Base-by-base conservation (phyloP, 2,329 filamentous ascomycete species). In the Dothiorella sarmentorum region DNA sequence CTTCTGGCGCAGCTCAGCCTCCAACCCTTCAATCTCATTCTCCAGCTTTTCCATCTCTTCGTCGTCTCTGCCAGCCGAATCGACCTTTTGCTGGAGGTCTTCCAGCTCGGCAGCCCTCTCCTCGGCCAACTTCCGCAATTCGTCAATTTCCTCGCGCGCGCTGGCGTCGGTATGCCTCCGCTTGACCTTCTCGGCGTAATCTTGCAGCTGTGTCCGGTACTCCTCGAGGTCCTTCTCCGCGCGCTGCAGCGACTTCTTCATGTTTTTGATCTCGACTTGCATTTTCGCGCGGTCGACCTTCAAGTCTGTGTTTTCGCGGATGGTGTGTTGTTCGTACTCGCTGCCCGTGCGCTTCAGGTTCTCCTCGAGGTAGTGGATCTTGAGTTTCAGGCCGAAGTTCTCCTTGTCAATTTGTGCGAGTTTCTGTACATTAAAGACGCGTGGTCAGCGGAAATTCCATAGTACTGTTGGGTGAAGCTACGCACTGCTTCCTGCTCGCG, bases 361-460 rank as follows among this genome's bases (percentile, higher is more conserved):
- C 66, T 97, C 91, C 72, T 99, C 91, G 58, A 99, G 82, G 71
- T 96, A 99, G 73, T 97, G 91, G 56, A 97, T 96, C 74, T 96
- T 97, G 66, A 97, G 83, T 74, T 97, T 97, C 56, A 99, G 80
- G 22, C 91, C 91, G 70, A 97, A 99, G 70, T 99, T 99, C 70
- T 97, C 94, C 78, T 99, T 99, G 70, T 97, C 91, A 66, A 99
- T 93, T 69, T 90, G 90, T 76, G 97, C 90, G 66, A 99, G 93
- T 64, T 85, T 84, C 80, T 84, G 53, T 26, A 27, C 49, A 29
- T 17, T 18, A 10, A 22, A n/a, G 17, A 9, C 18, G 18, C 11
- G 22, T 31, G 4, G 31, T 44, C 11, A 45, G n/a, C 64, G 7
- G 7, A 17, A 62, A 44, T 40, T n/a, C 18, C 6, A 22, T 42